Conservation (phyloP, 176 grass and related monocot genomes). For the Canna indica region DNA sequence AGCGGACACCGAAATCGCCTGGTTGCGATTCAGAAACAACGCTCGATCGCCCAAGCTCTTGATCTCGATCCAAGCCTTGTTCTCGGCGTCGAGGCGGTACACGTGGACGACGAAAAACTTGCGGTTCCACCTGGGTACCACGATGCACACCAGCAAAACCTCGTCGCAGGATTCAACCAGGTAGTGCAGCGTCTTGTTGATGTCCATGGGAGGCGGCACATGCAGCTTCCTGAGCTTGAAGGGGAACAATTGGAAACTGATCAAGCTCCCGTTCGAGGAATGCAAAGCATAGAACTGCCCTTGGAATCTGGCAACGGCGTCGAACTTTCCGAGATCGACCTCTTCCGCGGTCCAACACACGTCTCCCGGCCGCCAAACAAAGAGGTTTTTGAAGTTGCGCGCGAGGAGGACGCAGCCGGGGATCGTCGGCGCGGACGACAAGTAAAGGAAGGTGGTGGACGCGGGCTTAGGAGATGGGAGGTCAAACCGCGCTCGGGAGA, state of each 20-base stretch:
- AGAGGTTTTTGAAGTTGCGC: background rate
- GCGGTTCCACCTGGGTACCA: background rate
- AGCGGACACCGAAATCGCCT: background rate
- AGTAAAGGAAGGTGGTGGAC: background rate
- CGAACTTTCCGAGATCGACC: background rate
- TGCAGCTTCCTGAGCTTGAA: background rate
- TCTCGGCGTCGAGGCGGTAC: background rate
- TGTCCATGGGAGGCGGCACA: background rate
- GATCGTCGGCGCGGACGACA: background rate
- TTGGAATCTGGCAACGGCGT: background rate
- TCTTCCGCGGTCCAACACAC: background rate
- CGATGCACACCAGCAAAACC: background rate
- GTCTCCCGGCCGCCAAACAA: background rate
- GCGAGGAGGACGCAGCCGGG: background rate
- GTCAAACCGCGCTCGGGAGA: background rate
- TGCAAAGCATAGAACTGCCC: background rate
- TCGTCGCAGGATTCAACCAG: background rate
- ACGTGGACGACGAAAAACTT: background rate
- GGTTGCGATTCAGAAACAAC: background rate
- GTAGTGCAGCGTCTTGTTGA: background rate
- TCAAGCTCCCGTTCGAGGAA: background rate
- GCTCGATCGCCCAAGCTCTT: background rate
- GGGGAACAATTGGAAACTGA: background rate
- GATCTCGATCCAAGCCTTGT: background rate
- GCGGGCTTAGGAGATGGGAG: background rate